These are phyloP conservation scores for Paxillus ammoniavirescens DNA, from an alignment of 768 basidiomycete species.

Conservation along the genomic window DNA sequence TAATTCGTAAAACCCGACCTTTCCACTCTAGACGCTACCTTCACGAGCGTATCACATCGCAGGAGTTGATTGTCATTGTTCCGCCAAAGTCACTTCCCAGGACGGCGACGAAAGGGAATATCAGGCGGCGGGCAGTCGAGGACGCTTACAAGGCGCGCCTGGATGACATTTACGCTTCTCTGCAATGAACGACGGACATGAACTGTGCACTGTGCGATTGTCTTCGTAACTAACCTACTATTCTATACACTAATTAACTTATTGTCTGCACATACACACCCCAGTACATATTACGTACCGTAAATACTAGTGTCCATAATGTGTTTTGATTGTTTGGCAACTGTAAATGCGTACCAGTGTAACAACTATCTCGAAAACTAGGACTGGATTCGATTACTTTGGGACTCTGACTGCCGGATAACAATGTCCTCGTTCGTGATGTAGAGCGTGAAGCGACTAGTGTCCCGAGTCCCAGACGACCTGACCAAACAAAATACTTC, in stretches of 20 bases:
- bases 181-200: conserved; percentile 11
- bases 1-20: conserved; percentile 67
- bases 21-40: conserved; percentile 77
- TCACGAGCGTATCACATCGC: conserved; percentile 70
- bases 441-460: conserved; percentile 21
- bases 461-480: conserved; percentile 21
- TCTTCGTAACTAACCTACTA: conserved; percentile 17
- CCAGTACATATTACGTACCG: conserved; percentile 25
- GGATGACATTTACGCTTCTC: conserved; percentile 52
- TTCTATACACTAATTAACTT: conserved; percentile 3
- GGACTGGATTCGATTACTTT: too few relatives aligned
- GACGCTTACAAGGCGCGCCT: conserved; percentile 56
- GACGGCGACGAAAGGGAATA: conserved; percentile 81
- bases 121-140: conserved; percentile 75
- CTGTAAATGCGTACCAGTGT: background rate
- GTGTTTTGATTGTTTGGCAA: background rate
- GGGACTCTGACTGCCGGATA: background rate
- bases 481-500: conserved; percentile 29
- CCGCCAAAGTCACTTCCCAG: conserved; percentile 65
- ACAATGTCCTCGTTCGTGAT: conserved; percentile 21
- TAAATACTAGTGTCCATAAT: conserved; percentile 7
- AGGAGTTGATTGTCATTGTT: conserved; percentile 68
- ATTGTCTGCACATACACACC: conserved; percentile 8
- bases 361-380: background rate
- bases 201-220: background rate